Base-by-base conservation (phyloP, 371 early-diverging fungal species). In the Encephalitozoon cuniculi region DNA sequence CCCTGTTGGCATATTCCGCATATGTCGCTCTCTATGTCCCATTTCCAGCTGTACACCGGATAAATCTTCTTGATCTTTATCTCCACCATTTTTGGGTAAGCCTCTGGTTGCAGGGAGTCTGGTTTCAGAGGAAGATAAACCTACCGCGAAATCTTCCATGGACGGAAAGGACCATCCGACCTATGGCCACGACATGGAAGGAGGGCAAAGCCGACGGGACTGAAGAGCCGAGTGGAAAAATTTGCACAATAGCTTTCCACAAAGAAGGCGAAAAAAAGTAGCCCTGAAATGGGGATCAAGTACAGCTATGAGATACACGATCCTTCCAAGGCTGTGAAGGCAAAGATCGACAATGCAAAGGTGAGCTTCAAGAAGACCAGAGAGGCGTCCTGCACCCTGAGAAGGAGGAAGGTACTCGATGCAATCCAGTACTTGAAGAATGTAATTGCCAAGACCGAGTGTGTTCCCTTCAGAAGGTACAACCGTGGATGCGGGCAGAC, bases 381-480 rank as follows among this genome's bases (percentile, higher is more conserved):
- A 80, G 97, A 98, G 88, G 90, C 94, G 76, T 95, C 94, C 82
- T 89, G 87, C 82, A 93, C 93, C 83, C 89, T 98, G 86, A 87
- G 90, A 81, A 96, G 94, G 83, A 88, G 92, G 88, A 91, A 90
- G 88, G 88, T 96, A 76, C 85, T 86, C 78, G 92, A 95, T 89
- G 96, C 96, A 79, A 89, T 94, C 75, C 79, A 87, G 64, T 98
- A 93, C 90, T 90, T 98, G 72, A 88, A 90, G 73, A 94, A 92
- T 86, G 96, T 96, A 74, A 90, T 90, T 84, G 90, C 89, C 77
- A 93, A 93, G 89, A 94, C 95, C 90, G 94, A 91, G 87, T 90
- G 90, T 85, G 90, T 98, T 77, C 99, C 97, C 69, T 94, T 96
- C 93, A 90, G 93, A 76, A 90, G 93, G 83, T 96, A 92, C 90